Conservation (phyloP, 169 alveolate genomes). For the Babesia bovis region DNA sequence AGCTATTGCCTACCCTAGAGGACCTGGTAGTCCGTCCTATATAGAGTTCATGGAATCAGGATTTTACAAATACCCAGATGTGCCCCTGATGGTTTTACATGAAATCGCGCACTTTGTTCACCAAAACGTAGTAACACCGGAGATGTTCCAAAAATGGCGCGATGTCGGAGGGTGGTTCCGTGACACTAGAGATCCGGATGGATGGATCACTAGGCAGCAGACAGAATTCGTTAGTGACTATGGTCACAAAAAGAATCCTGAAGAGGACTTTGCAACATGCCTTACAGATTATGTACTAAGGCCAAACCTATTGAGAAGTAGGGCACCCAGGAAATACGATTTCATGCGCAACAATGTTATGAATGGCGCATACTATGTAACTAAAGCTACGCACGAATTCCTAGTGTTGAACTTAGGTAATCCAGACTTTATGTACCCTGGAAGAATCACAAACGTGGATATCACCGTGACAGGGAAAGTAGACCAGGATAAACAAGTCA, state of each 20-base stretch:
- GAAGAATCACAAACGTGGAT: conserved; percentile 60
- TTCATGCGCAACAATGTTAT: conserved; percentile 67
- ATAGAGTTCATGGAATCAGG: conserved; percentile 81
- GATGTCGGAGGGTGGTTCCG: conserved; percentile 71
- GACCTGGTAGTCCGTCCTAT: conserved; percentile 65
- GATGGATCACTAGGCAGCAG: conserved; percentile 76
- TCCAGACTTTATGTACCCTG: conserved; percentile 73
- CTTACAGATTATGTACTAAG: conserved; percentile 73
- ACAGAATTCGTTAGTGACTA: conserved; percentile 74
- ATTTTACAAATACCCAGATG: conserved; percentile 70
- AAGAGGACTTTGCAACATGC: conserved; percentile 77
- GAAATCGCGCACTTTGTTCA: conserved; percentile 76
- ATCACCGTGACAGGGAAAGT: conserved; percentile 65
- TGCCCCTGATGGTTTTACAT: conserved; percentile 70
- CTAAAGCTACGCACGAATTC: conserved; percentile 73
- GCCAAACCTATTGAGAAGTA: conserved; percentile 63
- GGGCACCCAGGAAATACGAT: conserved; percentile 59
- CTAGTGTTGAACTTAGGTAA: conserved; percentile 75
- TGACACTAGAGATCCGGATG: conserved; percentile 74
- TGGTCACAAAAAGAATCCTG: conserved; percentile 79
- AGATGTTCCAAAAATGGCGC: conserved; percentile 59
- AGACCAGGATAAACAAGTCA: conserved; percentile 66
- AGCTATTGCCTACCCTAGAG: conserved; percentile 81
- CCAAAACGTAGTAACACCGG: conserved; percentile 56
- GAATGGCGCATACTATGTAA: conserved; percentile 74